Percentiles rank a stretch among this genome's conserved stretches.
These are phyloP conservation scores for Zizania latifolia DNA, from an alignment of 176 grass and related monocot species.

Conservation along the genomic window DNA sequence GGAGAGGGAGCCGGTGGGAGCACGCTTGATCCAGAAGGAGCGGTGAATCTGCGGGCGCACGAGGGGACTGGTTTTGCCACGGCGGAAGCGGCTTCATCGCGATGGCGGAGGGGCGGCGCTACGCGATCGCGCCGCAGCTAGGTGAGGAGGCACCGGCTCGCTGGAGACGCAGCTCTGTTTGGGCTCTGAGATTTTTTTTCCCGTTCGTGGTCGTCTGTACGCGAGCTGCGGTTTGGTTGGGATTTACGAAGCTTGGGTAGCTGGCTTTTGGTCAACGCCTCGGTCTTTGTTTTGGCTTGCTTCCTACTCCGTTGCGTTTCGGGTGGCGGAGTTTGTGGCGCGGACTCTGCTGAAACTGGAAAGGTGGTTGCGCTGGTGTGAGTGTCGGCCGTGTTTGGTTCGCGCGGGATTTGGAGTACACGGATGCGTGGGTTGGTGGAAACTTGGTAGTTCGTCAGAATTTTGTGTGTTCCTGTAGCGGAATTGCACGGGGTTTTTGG, in stretches of 20 bases:
- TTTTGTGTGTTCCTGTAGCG: background rate
- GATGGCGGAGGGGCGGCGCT: constrained; percentile 70
- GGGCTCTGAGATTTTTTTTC: background rate
- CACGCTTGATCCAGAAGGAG: background rate
- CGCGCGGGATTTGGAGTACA: background rate
- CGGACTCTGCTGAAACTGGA: background rate
- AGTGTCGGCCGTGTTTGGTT: background rate
- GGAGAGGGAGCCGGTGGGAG: background rate
- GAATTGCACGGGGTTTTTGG: background rate
- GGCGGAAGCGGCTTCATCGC: background rate
- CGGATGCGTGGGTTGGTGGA: background rate
- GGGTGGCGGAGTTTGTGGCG: background rate
- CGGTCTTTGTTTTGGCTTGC: constrained; percentile 30
- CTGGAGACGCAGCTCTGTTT: background rate
- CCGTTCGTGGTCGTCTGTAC: background rate
- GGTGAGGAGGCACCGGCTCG: constrained; percentile 35
- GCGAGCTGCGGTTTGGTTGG: background rate
- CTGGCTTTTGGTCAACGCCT: constrained; percentile 31
- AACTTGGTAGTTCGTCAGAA: background rate
- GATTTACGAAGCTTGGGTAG: background rate
- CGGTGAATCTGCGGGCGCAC: background rate
- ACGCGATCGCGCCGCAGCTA: constrained; percentile 64
- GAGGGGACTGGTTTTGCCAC: background rate
- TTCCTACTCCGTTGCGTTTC: background rate
- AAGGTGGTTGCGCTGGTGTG: background rate